Percentiles rank a stretch among this genome's conserved stretches.
phyloP scores from a whole-genome alignment of 1,139 yeast species.

The Saccharomyces pastorianus region DNA sequence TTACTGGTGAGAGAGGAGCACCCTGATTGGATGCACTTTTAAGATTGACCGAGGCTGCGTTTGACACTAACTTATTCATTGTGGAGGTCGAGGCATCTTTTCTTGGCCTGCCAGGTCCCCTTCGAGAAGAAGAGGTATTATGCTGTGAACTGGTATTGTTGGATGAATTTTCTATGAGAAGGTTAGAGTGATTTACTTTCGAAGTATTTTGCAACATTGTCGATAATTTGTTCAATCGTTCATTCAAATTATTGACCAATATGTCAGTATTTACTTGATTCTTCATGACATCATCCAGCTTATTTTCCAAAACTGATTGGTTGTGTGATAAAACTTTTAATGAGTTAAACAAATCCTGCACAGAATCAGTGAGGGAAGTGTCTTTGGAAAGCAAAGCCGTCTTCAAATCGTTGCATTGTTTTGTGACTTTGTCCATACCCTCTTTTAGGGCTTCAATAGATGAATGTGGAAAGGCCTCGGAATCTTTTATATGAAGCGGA shows the following conservation, averaged over 20 bases:
- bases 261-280: constrained; percentile 32
- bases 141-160: neutral
- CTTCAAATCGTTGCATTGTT: constrained; percentile 13
- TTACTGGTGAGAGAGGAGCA: constrained; percentile 7
- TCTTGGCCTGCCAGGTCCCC: constrained; percentile 32
- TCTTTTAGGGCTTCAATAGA: constrained; percentile 1
- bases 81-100: constrained; percentile 16
- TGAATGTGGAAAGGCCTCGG: neutral
- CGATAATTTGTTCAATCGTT: constrained; percentile 15
- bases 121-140: constrained; percentile 9
- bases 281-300: constrained; percentile 29
- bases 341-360: constrained; percentile 20
- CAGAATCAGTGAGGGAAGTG: constrained; percentile 11
- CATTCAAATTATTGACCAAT: constrained; percentile 26
- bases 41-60: neutral
- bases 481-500: neutral
- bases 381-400: constrained; percentile 16
- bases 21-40: neutral
- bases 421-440: constrained; percentile 6
- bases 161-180: neutral
- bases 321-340: constrained; percentile 28
- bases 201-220: neutral
- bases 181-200: constrained; percentile 1
- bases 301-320: constrained; percentile 30
- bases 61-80: constrained; percentile 4